These are phyloP conservation scores for Clausena lansium DNA, from an alignment of 345 rosid species.

Conservation along the genomic window DNA sequence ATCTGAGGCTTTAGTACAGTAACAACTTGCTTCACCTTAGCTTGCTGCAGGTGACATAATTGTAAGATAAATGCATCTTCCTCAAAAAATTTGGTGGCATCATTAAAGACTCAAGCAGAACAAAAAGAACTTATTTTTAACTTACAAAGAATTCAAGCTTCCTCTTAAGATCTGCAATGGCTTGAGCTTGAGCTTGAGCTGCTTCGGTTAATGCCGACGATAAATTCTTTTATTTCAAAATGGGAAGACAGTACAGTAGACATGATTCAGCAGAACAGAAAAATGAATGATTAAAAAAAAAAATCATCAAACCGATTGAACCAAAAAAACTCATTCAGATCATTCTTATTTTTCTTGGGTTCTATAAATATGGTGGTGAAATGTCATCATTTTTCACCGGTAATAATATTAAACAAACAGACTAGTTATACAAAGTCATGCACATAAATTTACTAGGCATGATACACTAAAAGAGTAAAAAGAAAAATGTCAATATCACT, in stretches of 20 bases:
- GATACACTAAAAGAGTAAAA: too few relatives aligned
- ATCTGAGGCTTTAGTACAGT: constrained; percentile 47
- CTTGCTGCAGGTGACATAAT: constrained; percentile 49
- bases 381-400: neutral
- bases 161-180: constrained; percentile 50
- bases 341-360: neutral
- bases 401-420: neutral
- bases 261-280: neutral
- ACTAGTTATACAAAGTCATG: neutral
- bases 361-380: neutral
- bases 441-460: neutral
- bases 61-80: neutral
- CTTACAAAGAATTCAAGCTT: constrained; percentile 68
- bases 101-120: neutral
- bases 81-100: neutral
- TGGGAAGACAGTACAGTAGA: neutral
- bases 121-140: neutral
- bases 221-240: constrained; percentile 17
- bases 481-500: neutral
- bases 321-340: neutral
- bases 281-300: neutral
- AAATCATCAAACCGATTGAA: neutral
- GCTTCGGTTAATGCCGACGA: constrained; percentile 11
- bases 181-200: constrained; percentile 27
- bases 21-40: constrained; percentile 48